Base-by-base conservation (phyloP, 1,139 yeast species). In the Pichia sp. region DNA sequence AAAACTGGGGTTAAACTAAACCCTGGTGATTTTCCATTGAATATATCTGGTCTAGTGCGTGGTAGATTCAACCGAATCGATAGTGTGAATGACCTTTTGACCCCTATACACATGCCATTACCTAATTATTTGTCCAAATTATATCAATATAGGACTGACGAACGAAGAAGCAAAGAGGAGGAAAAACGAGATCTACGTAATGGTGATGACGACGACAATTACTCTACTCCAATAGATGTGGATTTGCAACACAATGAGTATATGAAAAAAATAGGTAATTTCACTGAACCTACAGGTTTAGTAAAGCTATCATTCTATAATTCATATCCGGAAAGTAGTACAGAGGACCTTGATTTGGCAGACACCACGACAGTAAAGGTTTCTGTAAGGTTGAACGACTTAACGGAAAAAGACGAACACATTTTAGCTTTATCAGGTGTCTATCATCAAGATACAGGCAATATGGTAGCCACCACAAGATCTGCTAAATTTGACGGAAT, bases 401-500 rank as follows among this genome's bases (percentile, higher is more conserved):
- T 71, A 40, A 68, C 71, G 1, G 84, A 83, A 55, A 72, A 71
- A 10, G 71, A 74, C 48, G 68, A 66, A 53, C 82, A 82, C 64
- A 66, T 67, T 0, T 59, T 89, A 17, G 74, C 72, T 2, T 68
- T 89, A 27, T 68, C 70, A 20, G 97, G 96, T 0, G 75, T 88
- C 3, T 90, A 91, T 67, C 85, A 85, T 64, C 84, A 84, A 58
- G 75, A 79, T 9, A 73, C 83, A 0, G 97, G 97, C 0, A 77
- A 89, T 54, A 66, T 90, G 16, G 71, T 90, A 9, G 75, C 86
- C 1, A 67, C 80, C 17, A 80, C 96, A 0, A 75, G 79, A 49
- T 81, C 95, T 29, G 89, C 87, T 9, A 90, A 90, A 67, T 90
- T 87, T 65, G 76, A 79, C 48, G 92, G 95, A 3, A 61, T 75